Evolutionary conservation across 1,284 basidiomycete genomes (phyloP).

Genomic region (Cryptococcus depauperatus): DNA sequence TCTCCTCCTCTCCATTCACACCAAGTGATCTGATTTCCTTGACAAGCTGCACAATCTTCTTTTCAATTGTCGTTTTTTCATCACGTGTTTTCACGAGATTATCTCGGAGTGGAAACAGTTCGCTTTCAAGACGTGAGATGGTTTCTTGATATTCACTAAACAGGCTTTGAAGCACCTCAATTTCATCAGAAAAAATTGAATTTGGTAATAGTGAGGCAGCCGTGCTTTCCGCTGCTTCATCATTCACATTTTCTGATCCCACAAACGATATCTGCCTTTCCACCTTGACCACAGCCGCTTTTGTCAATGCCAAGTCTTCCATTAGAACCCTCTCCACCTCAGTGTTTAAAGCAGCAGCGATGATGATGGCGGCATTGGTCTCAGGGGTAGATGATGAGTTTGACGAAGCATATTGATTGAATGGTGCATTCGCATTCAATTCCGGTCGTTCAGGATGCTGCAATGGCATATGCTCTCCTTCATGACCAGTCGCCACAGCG

Average conservation of each 20-base stretch:
- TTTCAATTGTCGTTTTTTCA: constrained; percentile 23
- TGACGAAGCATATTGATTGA: not conserved
- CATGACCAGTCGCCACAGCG: constrained; percentile 29
- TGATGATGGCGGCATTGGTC: constrained; percentile 8
- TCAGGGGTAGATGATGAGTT: not conserved
- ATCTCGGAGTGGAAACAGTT: constrained; percentile 13
- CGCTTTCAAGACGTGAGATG: constrained; percentile 9
- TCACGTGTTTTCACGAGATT: constrained; percentile 18
- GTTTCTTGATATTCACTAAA: constrained; percentile 3
- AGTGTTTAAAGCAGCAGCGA: constrained; percentile 29
- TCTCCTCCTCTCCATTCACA: constrained; percentile 21
- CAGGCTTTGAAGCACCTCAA: constrained; percentile 3
- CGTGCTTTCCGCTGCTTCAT: not conserved
- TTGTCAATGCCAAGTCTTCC: constrained; percentile 31
- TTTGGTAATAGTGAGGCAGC: constrained; percentile 1
- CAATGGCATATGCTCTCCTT: constrained; percentile 3
- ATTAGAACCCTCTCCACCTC: constrained; percentile 36
- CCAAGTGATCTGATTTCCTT: constrained; percentile 20
- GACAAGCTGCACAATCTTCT: constrained; percentile 17
- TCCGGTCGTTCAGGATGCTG: constrained; percentile 1
- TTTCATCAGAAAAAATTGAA: constrained; percentile 6
- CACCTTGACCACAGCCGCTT: constrained; percentile 24
- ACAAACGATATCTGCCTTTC: constrained; percentile 6
- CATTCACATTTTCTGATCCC: not conserved
- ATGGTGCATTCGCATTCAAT: not conserved